Percentiles rank a stretch among this genome's conserved stretches.
phyloP scores from a whole-genome alignment of 768 basidiomycete species.

The Lentinus brumalis region DNA sequence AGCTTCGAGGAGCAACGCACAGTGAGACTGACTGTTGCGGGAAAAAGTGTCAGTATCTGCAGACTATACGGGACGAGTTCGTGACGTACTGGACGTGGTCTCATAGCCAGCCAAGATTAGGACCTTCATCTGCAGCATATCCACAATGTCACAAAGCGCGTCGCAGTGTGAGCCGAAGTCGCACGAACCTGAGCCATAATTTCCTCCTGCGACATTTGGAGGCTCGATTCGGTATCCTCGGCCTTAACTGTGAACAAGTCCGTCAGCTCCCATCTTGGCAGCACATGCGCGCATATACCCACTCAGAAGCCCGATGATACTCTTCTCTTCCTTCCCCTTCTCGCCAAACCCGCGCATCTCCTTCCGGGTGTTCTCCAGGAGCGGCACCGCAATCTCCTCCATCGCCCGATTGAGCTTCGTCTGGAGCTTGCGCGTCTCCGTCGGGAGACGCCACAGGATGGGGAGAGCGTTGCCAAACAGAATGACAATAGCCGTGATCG shows the following conservation, averaged over 20 bases:
- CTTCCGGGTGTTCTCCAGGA: slow-evolving; percentile 35
- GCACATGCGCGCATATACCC: slow-evolving; percentile 1
- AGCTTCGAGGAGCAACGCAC: background rate
- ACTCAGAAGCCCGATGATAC: slow-evolving; percentile 42
- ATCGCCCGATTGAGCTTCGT: slow-evolving; percentile 32
- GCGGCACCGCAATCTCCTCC: slow-evolving; percentile 35
- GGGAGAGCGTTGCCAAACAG: slow-evolving; percentile 35
- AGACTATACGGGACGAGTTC: background rate
- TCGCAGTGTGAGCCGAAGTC: background rate
- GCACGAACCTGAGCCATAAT: slow-evolving; percentile 39
- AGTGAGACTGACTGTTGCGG: slow-evolving; percentile 24
- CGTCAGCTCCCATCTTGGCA: background rate
- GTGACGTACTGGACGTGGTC: slow-evolving; percentile 45
- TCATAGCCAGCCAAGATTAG: slow-evolving; percentile 51
- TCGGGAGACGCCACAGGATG: slow-evolving; percentile 35
- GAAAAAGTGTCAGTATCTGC: background rate
- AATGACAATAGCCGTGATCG: slow-evolving; percentile 18
- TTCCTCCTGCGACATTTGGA: slow-evolving; percentile 43
- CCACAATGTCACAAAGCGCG: background rate
- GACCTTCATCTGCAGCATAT: slow-evolving; percentile 36
- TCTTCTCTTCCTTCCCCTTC: slow-evolving; percentile 33
- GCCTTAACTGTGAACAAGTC: slow-evolving; percentile 36
- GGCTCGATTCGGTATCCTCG: slow-evolving; percentile 28
- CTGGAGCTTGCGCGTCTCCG: slow-evolving; percentile 26
- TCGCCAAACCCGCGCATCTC: slow-evolving; percentile 33